Percentiles rank a stretch among this genome's conserved stretches.
phyloP scores from a whole-genome alignment of 108 stramenopile species.

The Craspedostauros australis region DNA sequence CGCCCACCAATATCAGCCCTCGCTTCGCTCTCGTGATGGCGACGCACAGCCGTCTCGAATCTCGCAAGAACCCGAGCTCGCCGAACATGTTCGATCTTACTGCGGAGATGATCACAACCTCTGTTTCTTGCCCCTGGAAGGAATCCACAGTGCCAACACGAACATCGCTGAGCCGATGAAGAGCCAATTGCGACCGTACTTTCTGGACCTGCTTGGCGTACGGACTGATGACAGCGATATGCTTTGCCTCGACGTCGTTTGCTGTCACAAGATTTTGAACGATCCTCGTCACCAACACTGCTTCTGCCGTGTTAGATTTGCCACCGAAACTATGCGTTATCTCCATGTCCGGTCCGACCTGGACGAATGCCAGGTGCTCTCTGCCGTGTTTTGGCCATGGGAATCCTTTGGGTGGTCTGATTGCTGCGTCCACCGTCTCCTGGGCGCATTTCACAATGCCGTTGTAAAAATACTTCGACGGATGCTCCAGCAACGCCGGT shows the following conservation, averaged over 20 bases:
- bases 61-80: constrained; percentile 77
- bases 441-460: constrained; percentile 6
- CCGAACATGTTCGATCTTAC: constrained; percentile 46
- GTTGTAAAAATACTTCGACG: constrained; percentile 62
- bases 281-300: constrained; percentile 29
- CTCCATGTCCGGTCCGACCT: constrained; percentile 39
- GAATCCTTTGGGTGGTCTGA: constrained; percentile 50
- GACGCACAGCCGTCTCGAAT: constrained; percentile 73
- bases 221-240: constrained; percentile 54
- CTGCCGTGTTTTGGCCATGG: constrained; percentile 40
- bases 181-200: constrained; percentile 34
- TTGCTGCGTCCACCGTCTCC: too few species aligned
- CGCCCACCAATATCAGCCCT: constrained; percentile 52
- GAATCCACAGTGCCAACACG: constrained; percentile 68
- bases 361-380: constrained; percentile 52
- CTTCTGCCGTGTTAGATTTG: constrained; percentile 55
- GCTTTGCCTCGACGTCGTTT: constrained; percentile 25
- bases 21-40: constrained; percentile 79
- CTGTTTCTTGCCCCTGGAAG: constrained; percentile 71
- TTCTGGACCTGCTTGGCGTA: constrained; percentile 55
- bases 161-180: constrained; percentile 10
- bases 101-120: constrained; percentile 61
- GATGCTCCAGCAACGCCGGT: constrained; percentile 41
- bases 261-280: constrained; percentile 28
- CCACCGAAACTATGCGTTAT: constrained; percentile 41